Conservation (phyloP, 2,329 filamentous ascomycete species). For the Trichoderma gracile region DNA sequence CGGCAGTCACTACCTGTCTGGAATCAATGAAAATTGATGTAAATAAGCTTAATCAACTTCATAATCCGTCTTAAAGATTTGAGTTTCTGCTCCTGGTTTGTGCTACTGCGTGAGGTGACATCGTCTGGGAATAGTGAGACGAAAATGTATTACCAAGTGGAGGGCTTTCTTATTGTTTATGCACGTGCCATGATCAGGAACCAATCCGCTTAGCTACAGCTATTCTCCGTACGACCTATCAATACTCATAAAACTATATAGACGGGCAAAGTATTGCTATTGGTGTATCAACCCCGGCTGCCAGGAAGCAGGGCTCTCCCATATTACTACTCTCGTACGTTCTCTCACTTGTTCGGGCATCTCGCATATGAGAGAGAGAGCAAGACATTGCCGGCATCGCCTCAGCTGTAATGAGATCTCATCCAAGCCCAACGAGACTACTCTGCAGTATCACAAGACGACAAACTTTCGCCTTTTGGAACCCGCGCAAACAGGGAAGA, state of each 20-base stretch:
- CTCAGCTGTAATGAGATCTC: too few relatives aligned
- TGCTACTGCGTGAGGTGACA: slow-evolving; percentile 2
- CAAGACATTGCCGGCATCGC: too few relatives aligned
- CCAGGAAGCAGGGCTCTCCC: too few relatives aligned
- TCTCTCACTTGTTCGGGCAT: too few relatives aligned
- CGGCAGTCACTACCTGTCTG: neutral
- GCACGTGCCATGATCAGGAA: neutral
- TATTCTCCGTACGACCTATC: neutral
- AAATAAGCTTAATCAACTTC: neutral
- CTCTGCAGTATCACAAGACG: too few relatives aligned
- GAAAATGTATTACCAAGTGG: neutral
- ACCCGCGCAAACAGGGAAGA: neutral
- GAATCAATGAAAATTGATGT: neutral
- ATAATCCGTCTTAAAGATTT: neutral
- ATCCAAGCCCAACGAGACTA: too few relatives aligned
- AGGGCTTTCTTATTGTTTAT: neutral
- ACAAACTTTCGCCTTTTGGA: too few relatives aligned
- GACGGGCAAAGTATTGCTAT: too few relatives aligned
- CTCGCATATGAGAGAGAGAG: too few relatives aligned
- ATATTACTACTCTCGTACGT: too few relatives aligned
- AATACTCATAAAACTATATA: neutral
- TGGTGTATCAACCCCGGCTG: neutral
- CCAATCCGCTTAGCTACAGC: too few relatives aligned
- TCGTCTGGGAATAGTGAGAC: neutral
- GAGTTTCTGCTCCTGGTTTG: too few relatives aligned